A percentile compares a stretch with the other conserved stretches of the same genome.
phyloP scores from a whole-genome alignment of 2,329 filamentous ascomycete species.

The Cordyceps fumosorosea region DNA sequence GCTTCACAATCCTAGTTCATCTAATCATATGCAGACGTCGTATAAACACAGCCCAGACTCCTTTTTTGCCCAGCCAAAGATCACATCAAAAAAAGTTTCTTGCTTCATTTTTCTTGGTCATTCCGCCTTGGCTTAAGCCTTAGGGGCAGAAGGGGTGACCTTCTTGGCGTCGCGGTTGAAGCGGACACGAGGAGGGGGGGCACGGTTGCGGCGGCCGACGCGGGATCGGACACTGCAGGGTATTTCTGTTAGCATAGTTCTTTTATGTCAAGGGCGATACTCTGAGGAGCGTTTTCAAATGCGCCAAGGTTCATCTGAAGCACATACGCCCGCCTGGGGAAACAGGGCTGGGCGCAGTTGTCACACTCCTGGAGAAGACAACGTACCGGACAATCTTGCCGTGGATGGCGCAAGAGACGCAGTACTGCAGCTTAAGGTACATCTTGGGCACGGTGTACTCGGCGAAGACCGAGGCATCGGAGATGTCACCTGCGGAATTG shows the following conservation, averaged over 20 bases:
- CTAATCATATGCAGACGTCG: conserved; percentile 33
- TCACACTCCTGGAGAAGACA: conserved; percentile 50
- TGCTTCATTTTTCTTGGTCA: conserved; percentile 8
- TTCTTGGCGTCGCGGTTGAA: conserved; percentile 99
- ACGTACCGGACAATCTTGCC: conserved; percentile 99
- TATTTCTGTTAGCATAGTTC: conserved; percentile 35
- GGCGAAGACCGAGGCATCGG: conserved; percentile 96
- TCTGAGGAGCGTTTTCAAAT: conserved; percentile 31
- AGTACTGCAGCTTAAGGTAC: conserved; percentile 99
- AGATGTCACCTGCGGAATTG: conserved; percentile 82
- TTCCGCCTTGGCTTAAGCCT: conserved; percentile 27
- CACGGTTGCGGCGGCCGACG: conserved; percentile 96
- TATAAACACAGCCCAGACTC: conserved; percentile 32
- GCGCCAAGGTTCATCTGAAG: conserved; percentile 57
- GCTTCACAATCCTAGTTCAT: conserved; percentile 27
- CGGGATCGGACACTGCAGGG: conserved; percentile 81
- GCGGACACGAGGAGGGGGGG: conserved; percentile 90
- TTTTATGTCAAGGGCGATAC: conserved; percentile 16
- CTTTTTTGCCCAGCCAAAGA: conserved; percentile 24
- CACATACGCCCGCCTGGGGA: conserved; percentile 32
- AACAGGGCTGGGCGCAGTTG: conserved; percentile 40
- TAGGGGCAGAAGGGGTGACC: conserved; percentile 67
- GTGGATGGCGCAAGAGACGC: conserved; percentile 99
- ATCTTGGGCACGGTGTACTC: conserved; percentile 99
- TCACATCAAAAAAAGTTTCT: conserved; percentile 17